These are phyloP conservation scores for Phylloporus sp. DNA, from an alignment of 768 basidiomycete genomes.

Conservation along the genomic window DNA sequence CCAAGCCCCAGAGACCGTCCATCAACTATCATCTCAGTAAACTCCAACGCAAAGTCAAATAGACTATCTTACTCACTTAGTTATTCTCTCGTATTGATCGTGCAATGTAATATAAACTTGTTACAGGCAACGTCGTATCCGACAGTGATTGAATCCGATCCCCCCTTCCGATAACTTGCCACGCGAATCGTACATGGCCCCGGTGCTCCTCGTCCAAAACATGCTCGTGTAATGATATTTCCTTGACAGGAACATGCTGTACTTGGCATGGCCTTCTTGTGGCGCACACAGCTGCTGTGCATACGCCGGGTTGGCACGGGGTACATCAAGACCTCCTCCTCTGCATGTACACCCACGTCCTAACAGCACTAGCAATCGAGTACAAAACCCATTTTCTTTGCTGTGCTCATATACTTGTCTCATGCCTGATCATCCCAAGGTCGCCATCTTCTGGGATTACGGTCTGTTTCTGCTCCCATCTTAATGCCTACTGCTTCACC, in stretches of 20 bases:
- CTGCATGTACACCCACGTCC: conserved; percentile 14
- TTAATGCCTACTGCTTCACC: neutral
- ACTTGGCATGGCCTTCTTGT: conserved; percentile 13
- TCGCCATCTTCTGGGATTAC: conserved; percentile 43
- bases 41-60: conserved; percentile 71
- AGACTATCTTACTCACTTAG: conserved; percentile 30
- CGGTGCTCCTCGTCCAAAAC: neutral
- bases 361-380: conserved; percentile 2
- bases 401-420: conserved; percentile 10
- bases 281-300: conserved; percentile 19
- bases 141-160: neutral
- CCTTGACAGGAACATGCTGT: conserved; percentile 18
- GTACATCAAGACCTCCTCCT: neutral
- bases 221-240: neutral
- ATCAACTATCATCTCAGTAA: conserved; percentile 91
- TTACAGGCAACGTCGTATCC: conserved; percentile 4
- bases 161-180: neutral
- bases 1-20: conserved; percentile 65
- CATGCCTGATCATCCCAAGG: conserved; percentile 36
- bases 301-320: neutral
- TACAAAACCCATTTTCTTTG: conserved; percentile 22
- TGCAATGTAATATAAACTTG: conserved; percentile 17
- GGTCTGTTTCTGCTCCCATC: conserved; percentile 17
- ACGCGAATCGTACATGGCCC: neutral
- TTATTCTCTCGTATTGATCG: conserved; percentile 11